Base-by-base conservation (phyloP, 2,329 filamentous ascomycete genomes). In the Fusarium tupiense region DNA sequence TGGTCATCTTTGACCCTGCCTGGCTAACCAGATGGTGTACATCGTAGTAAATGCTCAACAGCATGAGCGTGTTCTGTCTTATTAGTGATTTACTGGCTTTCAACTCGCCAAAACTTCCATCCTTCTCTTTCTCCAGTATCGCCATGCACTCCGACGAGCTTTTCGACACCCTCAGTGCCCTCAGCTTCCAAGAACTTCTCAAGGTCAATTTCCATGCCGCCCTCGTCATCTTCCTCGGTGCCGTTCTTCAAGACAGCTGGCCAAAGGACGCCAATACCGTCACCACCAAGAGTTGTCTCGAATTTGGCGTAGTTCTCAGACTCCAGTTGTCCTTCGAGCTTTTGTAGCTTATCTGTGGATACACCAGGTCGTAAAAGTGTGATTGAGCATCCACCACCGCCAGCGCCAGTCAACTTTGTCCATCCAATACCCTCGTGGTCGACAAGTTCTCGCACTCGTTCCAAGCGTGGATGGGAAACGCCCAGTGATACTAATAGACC, bases 351-450 rank as follows among this genome's bases (percentile, higher is more conserved):
- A 69, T 89, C 85, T 22, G 81, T 77, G 12, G 89, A 80, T 3
- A 89, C 86, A 37, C 89, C 90, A 0, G 94, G 93, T 73, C 92
- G 93, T 56, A 99, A 86, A 8, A 99, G 86, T 0, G 96, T 97
- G 76, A 99, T 98, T 7, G 95, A 96, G 83, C 97, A 98, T 6
- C 96, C 96, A 64, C 96, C 97, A 19, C 96, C 97, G 29, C 96
- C 96, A 3, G 96, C 96, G 40, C 96, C 96, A 0, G 96, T 99
- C 65, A 99, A 88, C 82, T 99, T 99, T 19, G 96, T 98, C 95
- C 95, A 99, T 37, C 96, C 96, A 64, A 98, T 93, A 46, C 92
- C 93, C 64, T 94, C 90, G 77, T 96, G 91, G 76, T 99, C 96
- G 56, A 97, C 93, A 33, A 99, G 86, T 83, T 98, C 96, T 71